Evolutionary conservation across 352 stramenopile species (phyloP), one percentile per base, ranked within the genome.

Genomic region (Phytophthora hibernalis): DNA sequence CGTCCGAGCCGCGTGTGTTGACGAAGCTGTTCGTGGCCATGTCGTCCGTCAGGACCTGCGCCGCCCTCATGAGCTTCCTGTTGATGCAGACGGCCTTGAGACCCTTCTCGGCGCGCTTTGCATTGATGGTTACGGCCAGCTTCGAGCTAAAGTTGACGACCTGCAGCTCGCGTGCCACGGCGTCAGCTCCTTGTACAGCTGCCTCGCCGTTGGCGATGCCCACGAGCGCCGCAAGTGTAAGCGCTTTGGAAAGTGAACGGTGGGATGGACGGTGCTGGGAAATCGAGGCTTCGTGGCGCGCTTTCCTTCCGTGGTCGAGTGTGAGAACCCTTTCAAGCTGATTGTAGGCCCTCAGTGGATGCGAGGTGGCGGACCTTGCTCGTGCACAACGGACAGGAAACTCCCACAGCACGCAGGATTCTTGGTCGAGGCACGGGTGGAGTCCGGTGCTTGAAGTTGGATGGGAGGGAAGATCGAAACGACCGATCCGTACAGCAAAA

Each of bases 31-130:
- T 70, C 28, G 40, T 61, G 22, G 68, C 63, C 53, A 73, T 72
- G 57, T 72, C 64, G 44, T 61, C 31, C 12, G 63, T 63, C 38
- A 56, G 37, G 31, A 60, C 57, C 35, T 73, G 63, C 24, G 68
- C 63, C 26, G 68, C 65, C 42, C 57, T 62, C 47, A 61, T 70
- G 16, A 76, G 58, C 43, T 73, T 76, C 61, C 35, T 63, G 52
- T 82, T 82, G 52, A 82, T 68, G 43, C 74, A 83, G 40, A 80
- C 64, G 35, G 57, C 45, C 12, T 55, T 45, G 31, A 83, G 65
- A 3, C 72, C 76, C 26, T 70, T 70, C 20, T 72, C 62, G 3
- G 72, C 54, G 33, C 68, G 75, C 60, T 79, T 77, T 20, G 47
- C 45, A 57, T 77, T 79, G 33, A 79, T 59, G 3, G 67, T 60